Evolutionary conservation across 2,329 filamentous ascomycete species (phyloP).

Genomic region (Scytalidium lignicola): DNA sequence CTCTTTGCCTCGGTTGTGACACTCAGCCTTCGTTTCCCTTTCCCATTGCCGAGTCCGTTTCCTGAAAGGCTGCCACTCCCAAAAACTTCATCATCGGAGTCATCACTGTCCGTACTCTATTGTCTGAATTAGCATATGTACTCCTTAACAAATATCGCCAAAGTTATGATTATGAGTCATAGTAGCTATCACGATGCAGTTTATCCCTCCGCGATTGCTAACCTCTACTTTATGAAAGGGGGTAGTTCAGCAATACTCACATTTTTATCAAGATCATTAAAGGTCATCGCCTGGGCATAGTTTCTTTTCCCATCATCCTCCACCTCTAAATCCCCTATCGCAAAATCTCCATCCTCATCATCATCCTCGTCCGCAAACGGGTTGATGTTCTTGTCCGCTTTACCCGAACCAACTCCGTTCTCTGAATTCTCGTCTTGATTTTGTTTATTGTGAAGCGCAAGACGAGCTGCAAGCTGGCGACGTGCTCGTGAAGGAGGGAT

Average conservation of each 20-base stretch:
- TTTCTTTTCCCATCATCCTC: constrained; percentile 21
- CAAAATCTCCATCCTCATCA: constrained; percentile 20
- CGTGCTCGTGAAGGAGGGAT: constrained; percentile 82
- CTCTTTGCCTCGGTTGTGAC: constrained; percentile 27
- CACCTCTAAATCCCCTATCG: constrained; percentile 23
- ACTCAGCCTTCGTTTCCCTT: constrained; percentile 19
- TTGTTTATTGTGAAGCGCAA: constrained; percentile 70
- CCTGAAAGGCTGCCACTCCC: constrained; percentile 1
- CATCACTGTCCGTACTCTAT: constrained; percentile 19
- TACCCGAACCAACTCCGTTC: constrained; percentile 17
- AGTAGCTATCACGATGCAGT: no score
- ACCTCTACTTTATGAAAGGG: no score
- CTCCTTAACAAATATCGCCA: no score
- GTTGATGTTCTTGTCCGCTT: constrained; percentile 19
- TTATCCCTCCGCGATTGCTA: no score
- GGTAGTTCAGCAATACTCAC: background rate
- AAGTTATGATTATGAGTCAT: no score
- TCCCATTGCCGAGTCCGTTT: constrained; percentile 4
- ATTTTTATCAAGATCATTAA: background rate
- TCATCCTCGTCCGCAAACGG: constrained; percentile 29
- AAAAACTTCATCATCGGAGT: constrained; percentile 14
- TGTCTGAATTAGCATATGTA: constrained; percentile 15
- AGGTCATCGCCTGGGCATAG: background rate
- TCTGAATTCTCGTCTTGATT: constrained; percentile 16
- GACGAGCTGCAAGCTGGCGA: constrained; percentile 80